Conservation (phyloP, 2,329 filamentous ascomycete genomes). For the Nakataea oryzae region DNA sequence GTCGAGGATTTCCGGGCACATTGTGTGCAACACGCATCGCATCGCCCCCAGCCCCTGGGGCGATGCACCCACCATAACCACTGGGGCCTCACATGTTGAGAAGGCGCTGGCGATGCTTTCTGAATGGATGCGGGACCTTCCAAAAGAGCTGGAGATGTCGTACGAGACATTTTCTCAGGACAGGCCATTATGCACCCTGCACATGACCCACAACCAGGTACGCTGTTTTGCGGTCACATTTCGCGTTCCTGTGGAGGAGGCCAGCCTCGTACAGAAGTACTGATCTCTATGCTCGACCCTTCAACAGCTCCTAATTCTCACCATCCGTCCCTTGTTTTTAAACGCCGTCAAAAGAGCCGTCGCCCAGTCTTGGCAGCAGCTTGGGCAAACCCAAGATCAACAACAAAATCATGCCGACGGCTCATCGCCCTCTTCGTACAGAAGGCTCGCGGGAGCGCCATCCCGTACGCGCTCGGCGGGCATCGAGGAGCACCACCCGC, state of each 20-base stretch:
- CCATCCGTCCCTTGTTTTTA: slow-evolving; percentile 36
- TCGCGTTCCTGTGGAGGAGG: slow-evolving; percentile 4
- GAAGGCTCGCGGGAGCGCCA: neutral
- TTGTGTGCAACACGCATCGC: slow-evolving; percentile 35
- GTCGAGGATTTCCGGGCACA: slow-evolving; percentile 34
- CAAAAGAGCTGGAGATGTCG: slow-evolving; percentile 24
- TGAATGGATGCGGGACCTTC: slow-evolving; percentile 27
- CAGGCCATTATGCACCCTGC: slow-evolving; percentile 31
- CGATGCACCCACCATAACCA: slow-evolving; percentile 9
- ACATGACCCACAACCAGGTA: slow-evolving; percentile 36
- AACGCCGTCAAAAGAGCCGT: slow-evolving; percentile 34
- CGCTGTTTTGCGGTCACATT: neutral
- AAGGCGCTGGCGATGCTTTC: slow-evolving; percentile 29
- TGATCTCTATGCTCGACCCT: neutral
- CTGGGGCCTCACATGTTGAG: slow-evolving; percentile 22
- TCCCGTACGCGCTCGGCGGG: neutral
- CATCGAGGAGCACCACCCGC: slow-evolving; percentile 15
- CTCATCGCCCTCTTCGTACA: neutral
- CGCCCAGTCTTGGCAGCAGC: slow-evolving; percentile 13
- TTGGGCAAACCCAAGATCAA: neutral
- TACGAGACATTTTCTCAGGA: slow-evolving; percentile 24
- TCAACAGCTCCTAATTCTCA: slow-evolving; percentile 34
- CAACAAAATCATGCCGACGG: neutral
- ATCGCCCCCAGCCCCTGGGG: slow-evolving; percentile 17
- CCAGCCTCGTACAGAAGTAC: no score